Base-by-base conservation (phyloP, 257 asterid genomes). In the Solanum paucissectum region DNA sequence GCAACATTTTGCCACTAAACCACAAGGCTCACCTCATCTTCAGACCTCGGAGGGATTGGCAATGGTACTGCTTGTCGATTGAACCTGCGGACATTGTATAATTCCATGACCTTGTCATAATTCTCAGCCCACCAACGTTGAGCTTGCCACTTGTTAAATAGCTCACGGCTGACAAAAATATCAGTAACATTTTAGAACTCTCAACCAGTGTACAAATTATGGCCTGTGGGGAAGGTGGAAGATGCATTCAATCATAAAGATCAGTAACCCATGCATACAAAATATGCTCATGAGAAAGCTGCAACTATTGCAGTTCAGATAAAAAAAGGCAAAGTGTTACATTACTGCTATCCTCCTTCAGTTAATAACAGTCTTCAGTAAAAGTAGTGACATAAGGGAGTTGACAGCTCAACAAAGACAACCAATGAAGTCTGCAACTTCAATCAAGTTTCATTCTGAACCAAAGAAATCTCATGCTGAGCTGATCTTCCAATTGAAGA, bases 91-190 rank as follows among this genome's bases (percentile, higher is more conserved):
- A 96, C 98, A 62, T 96, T 96, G 94, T 96, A 96, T 83, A 96
- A 86, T 87, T 96, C 99, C 95, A 94, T 92, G 33, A 96, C 98
- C 88, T 92, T 96, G 88, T 96, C 98, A 64, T 91, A 90, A 91
- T 96, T 96, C 91, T 94, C 98, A 2, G 93, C 93, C 99, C 99
- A 96, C 99, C 99, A 96, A 72, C 89, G 86, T 88, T 96, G 99
- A 87, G 98, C 99, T 91, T 94, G 96, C 96, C 98, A 93, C 91
- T 95, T 96, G 91, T 93, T 94, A 90, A 95, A 96, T 89, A 95
- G 89, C 72, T 96, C 99, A 87, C 98, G 99, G 88, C 99, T 96
- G 92, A 86, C 87, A 84, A 83, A 90, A 87, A 83, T 25, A 81
- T 81, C 29, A 81, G 44, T 46, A 40, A 86, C 74, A 85, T 81